Base-by-base conservation (phyloP, 768 basidiomycete genomes). In the Auriculariales sp. region DNA sequence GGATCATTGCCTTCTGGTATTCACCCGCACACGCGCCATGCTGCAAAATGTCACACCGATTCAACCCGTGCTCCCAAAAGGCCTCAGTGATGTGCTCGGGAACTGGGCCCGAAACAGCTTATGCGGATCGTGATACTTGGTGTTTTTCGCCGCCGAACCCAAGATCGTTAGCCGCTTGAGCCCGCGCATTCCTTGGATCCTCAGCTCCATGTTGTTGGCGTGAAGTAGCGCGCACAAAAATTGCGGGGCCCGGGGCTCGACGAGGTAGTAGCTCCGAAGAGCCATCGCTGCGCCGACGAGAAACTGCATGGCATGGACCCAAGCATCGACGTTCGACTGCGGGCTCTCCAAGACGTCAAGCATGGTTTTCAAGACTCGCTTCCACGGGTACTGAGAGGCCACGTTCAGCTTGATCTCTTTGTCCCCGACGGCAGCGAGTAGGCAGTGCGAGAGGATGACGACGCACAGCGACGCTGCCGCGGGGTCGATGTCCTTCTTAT, bases 151-250 rank as follows among this genome's bases (percentile, higher is more conserved):
- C 72, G 1, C 12, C 6, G 67, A 59, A 9, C 69, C 66, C 3
- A 59, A 54, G 14, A 55, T 59, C 57, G 78, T 70, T 10, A 81
- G 62, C 27, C 75, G 70, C 30, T 80, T 63, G 15, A 83, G 62
- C 3, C 68, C 77, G 3, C 71, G 72, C 3, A 82, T 66, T 12
- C 73, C 78, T 1, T 61, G 61, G 57, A 69, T 73, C 4, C 78
- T 73, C 2, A 63, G 68, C 29, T 69, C 65, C 62, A 79, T 71
- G 58, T 81, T 77, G 29, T 65, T 64, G 60, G 73, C 73, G 35
- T 78, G 71, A 28, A 81, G 60, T 24, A 71, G 71, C 0, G 78
- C 73, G 17, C 79, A 71, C 14, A 83, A 64, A 48, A 78, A 70
- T n/a, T 67, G 65, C 12, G 72, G 60, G 47, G 73, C 62, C 1